Conservation (phyloP, 2,329 filamentous ascomycete genomes). For the Talaromyces atroroseus region DNA sequence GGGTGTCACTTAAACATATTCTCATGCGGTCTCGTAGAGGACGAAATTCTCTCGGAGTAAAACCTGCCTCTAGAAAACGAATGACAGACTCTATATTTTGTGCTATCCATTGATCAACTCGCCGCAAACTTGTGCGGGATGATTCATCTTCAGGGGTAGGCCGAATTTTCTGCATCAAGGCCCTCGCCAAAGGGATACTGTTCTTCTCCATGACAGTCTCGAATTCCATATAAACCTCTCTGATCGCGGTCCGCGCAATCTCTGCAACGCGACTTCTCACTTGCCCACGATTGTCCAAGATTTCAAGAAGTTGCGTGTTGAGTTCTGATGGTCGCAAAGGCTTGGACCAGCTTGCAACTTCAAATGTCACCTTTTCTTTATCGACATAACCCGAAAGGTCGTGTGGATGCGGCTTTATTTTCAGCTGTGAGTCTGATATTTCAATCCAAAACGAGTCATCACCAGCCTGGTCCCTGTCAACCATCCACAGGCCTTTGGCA, state of each 20-base stretch:
- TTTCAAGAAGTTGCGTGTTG: constrained; percentile 51
- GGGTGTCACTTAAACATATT: constrained; percentile 34
- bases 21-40: constrained; percentile 39
- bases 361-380: constrained; percentile 50
- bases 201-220: constrained; percentile 30
- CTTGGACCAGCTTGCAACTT: constrained; percentile 48
- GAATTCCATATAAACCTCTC: constrained; percentile 32
- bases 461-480: constrained; percentile 33
- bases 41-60: constrained; percentile 37
- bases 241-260: constrained; percentile 34
- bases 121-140: constrained; percentile 19
- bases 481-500: constrained; percentile 58
- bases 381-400: constrained; percentile 27
- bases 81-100: constrained; percentile 32
- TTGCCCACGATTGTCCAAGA: constrained; percentile 50
- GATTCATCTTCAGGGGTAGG: constrained; percentile 22
- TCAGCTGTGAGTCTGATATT: constrained; percentile 53
- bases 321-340: constrained; percentile 42
- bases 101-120: constrained; percentile 32
- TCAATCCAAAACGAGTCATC: constrained; percentile 49
- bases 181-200: constrained; percentile 31
- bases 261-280: constrained; percentile 38
- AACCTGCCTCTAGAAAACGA: constrained; percentile 42
- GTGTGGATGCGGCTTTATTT: constrained; percentile 45
- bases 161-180: constrained; percentile 30